Base-by-base conservation (phyloP, 2,329 filamentous ascomycete species). In the Ceratocystiopsis minuta region DNA sequence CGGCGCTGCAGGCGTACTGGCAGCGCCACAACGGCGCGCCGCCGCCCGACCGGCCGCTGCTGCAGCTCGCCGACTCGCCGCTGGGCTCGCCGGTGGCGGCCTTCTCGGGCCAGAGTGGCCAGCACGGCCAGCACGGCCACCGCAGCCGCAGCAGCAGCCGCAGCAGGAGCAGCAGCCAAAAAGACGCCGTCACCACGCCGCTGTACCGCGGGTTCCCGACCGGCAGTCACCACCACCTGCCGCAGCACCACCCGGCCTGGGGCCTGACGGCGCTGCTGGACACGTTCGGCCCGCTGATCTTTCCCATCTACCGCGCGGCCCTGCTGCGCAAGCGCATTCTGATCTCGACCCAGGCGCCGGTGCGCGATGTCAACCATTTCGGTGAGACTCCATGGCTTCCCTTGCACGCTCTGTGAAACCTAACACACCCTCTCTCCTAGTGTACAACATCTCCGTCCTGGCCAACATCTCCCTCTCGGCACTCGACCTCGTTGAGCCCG, bases 391-490 rank as follows among this genome's bases (percentile, higher is more conserved):
- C n/a, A n/a, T n/a, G n/a, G n/a, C n/a, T n/a, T n/a, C n/a, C n/a
- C n/a, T n/a, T n/a, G n/a, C n/a, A n/a, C n/a, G n/a, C n/a, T n/a
- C n/a, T n/a, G n/a, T n/a, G n/a, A n/a, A n/a, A n/a, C n/a, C n/a
- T n/a, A 32, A 32, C 31, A 32, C 5, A 16, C 16, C 48, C n/a
- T n/a, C n/a, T n/a, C n/a, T n/a, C n/a, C n/a, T n/a, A 88, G 90
- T 96, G 47, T 98, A 96, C 61, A 77, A 90, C 56, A 72, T 96
- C 40, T 95, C 88, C n/a, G 71, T 96, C 42, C 67, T 98, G 32
- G 86, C 87, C 37, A 93, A 86, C 51, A 79, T 96, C 36, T 86
- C 90, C 24, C 68, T 78, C 34, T 75, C 80, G 28, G 70, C 86
- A 36, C 67, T 71, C 44, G 75, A 86, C 40, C 62, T 79, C 14